phyloP scores from a whole-genome alignment of 2,329 filamentous ascomycete species.

The Venturia aucupariae region DNA sequence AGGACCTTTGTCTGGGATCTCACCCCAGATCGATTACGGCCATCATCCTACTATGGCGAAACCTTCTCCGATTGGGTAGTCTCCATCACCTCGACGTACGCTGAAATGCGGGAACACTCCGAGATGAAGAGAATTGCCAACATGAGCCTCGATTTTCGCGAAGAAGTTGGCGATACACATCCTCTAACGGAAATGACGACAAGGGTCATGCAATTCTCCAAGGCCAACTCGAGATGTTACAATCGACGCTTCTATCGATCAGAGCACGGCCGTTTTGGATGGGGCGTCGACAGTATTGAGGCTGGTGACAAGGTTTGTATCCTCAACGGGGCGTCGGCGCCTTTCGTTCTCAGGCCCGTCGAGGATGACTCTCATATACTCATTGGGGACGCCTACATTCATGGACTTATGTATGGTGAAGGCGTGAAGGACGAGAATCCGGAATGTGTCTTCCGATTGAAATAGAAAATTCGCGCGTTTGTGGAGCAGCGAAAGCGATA shows the following conservation, averaged over 20 bases:
- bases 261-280: not conserved
- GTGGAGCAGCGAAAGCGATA: not conserved
- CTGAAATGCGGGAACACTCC: not conserved
- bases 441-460: not conserved
- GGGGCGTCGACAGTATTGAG: constrained; percentile 1
- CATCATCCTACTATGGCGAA: not conserved
- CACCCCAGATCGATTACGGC: not conserved
- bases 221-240: not conserved
- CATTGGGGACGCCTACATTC: not conserved
- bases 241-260: constrained; percentile 4
- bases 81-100: not conserved
- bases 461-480: not conserved
- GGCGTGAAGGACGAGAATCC: not conserved
- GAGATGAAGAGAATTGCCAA: not conserved
- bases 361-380: not conserved
- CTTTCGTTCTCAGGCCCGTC: not conserved
- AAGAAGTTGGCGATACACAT: not conserved
- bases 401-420: constrained; percentile 1
- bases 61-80: not conserved
- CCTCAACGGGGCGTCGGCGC: not conserved
- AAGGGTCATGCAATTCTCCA: not conserved
- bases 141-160: not conserved
- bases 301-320: not conserved
- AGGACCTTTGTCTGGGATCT: constrained; percentile 4
- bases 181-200: not conserved